Evolutionary conservation across 2,329 filamentous ascomycete genomes (phyloP).

Genomic region (Colletotrichum cuscutae): DNA sequence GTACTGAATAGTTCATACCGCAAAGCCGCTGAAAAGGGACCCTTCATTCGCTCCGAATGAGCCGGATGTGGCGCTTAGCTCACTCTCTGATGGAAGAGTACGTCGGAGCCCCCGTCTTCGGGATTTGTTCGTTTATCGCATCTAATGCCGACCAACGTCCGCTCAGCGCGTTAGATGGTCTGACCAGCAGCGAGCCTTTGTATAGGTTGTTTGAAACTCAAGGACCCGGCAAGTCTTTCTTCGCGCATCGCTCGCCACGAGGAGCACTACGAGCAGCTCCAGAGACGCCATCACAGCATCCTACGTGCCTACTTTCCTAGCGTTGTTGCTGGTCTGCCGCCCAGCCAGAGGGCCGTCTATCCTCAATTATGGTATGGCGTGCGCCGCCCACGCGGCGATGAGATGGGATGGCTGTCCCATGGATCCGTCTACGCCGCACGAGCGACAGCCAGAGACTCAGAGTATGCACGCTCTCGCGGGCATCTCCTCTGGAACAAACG

Average conservation of each 20-base stretch:
- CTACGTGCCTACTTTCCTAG: constrained; percentile 5
- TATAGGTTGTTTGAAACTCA: not conserved
- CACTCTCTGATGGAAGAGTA: not conserved
- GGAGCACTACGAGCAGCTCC: constrained; percentile 7
- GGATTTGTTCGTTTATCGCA: not conserved
- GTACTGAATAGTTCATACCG: no score
- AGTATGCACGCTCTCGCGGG: constrained; percentile 14
- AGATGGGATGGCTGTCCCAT: constrained; percentile 8
- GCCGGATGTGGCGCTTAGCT: constrained; percentile 24
- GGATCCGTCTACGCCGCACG: constrained; percentile 26
- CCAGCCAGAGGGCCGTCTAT: constrained; percentile 21
- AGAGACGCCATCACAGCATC: constrained; percentile 13
- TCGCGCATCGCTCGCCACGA: not conserved
- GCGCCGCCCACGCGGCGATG: constrained; percentile 10
- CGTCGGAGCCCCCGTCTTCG: not conserved
- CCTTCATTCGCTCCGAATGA: constrained; percentile 29
- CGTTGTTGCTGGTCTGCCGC: constrained; percentile 21
- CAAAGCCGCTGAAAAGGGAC: constrained; percentile 29
- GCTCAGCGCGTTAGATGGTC: not conserved
- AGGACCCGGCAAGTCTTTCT: not conserved
- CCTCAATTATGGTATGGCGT: not conserved
- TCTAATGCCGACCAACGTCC: constrained; percentile 1
- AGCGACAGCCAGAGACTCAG: not conserved
- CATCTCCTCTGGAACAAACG: not conserved
- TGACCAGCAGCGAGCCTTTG: not conserved